Conservation (phyloP, 2,329 filamentous ascomycete genomes). For the Penicillium sp. region DNA sequence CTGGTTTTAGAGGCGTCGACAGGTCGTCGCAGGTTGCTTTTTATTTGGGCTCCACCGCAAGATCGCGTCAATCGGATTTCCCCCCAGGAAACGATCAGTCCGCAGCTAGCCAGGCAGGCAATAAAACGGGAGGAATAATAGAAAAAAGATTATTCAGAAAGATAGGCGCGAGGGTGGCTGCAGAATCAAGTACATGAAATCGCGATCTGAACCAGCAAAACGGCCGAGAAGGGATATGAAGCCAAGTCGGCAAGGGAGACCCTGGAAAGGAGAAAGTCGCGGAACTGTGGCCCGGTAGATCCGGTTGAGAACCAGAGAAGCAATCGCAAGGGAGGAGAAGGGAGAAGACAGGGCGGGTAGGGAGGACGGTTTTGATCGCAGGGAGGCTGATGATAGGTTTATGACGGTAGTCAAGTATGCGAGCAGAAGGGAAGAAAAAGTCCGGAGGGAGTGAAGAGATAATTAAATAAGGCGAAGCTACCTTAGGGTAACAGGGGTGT, state of each 20-base stretch:
- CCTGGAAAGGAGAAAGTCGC: conserved; percentile 31
- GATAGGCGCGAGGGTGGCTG: conserved; percentile 31
- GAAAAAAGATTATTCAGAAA: conserved; percentile 16
- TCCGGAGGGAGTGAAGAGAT: conserved; percentile 11
- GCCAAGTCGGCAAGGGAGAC: conserved; percentile 28
- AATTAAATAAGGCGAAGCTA: conserved; percentile 26
- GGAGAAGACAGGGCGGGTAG: conserved; percentile 32
- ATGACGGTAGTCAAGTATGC: not conserved
- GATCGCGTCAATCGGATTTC: conserved; percentile 16
- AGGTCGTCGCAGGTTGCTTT: conserved; percentile 29
- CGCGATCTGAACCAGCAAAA: conserved; percentile 30
- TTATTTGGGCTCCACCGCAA: conserved; percentile 23
- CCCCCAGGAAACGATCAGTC: conserved; percentile 2
- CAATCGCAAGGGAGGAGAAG: conserved; percentile 40
- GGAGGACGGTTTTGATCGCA: conserved; percentile 15
- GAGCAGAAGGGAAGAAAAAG: conserved; percentile 10
- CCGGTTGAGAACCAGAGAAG: conserved; percentile 31
- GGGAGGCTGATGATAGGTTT: not conserved
- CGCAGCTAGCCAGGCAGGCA: not conserved
- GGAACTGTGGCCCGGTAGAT: conserved; percentile 31
- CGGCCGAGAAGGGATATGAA: conserved; percentile 31
- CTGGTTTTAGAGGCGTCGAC: conserved; percentile 11
- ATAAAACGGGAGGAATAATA: not conserved
- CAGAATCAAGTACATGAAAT: conserved; percentile 29
- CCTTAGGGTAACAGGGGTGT: conserved; percentile 21